Evolutionary conservation across 179 eudicot species (phyloP), one percentile per base, ranked within the genome.

Genomic region (Heliamphora ciliata): DNA sequence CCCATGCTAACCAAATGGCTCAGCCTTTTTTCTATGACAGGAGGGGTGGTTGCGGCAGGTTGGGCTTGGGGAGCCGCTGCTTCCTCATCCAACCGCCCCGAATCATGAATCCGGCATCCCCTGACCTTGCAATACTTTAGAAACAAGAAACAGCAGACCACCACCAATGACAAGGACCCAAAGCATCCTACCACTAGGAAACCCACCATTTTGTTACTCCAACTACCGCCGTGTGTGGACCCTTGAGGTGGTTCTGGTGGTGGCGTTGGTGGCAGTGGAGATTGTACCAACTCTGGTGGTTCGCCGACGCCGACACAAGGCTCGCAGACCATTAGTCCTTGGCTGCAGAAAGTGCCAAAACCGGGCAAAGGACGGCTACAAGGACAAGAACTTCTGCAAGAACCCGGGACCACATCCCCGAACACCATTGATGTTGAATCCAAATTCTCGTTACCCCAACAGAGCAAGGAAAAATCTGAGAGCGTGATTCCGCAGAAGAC

Each of bases 61-160:
- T 48, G 78, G 18, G 51, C 84, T 65, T 83, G 51, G n/a, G 70
- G 52, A n/a, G 44, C 3, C 14, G 60, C 61, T 24, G 44, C 84
- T 0, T 44, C 82, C 44, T 86, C 70, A 18, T 94, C 98, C 67
- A 94, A 66, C 0, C 87, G 93, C 1, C 98, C 98, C 7, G 97
- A 94, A 58, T 94, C 97, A 61, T 94, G 97, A 51, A 94, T 91
- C 1, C 93, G 91, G 71, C 91, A 87, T 4, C 89, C 91, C 21
- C 88, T 84, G 0, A 82, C 59, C 4, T 81, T 84, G 58, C 86
- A 81, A 64, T 77, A 84, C 54, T 87, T 78, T 46, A 76, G 81
- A 11, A 87, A 51, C 81, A 93, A 59, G 77, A 83, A 87, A 69
- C 84, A 79, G 21, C 60, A 79, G 4, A 84, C 18, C 5, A 84